These are phyloP conservation scores for Wakefieldia striispora DNA, from an alignment of 768 basidiomycete species.

Conservation along the genomic window DNA sequence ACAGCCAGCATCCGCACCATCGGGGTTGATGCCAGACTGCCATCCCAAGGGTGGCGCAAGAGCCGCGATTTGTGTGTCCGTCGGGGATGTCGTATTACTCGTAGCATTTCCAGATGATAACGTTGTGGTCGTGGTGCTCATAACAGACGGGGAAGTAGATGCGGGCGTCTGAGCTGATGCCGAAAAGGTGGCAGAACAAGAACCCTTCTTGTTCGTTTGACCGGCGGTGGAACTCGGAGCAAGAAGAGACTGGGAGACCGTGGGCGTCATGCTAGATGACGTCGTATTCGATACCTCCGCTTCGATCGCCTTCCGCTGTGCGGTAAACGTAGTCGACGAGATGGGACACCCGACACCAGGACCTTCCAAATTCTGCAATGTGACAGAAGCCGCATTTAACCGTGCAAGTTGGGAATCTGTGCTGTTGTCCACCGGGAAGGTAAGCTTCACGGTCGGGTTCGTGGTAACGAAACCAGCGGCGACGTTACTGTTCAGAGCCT, in stretches of 20 bases:
- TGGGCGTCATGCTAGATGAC: background rate
- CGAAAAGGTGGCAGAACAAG: background rate
- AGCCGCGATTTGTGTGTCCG: conserved; percentile 31
- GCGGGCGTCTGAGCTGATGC: background rate
- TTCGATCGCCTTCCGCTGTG: conserved; percentile 29
- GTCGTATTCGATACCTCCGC: conserved; percentile 10
- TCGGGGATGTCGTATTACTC: conserved; percentile 13
- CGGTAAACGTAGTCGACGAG: conserved; percentile 59
- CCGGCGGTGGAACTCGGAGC: background rate
- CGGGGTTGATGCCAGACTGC: conserved; percentile 54
- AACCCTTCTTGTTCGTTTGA: background rate
- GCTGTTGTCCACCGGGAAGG: conserved; percentile 63
- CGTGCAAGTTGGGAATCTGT: conserved; percentile 52
- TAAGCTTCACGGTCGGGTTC: conserved; percentile 56
- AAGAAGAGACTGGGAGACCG: background rate
- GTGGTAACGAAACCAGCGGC: conserved; percentile 62
- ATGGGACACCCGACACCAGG: conserved; percentile 68
- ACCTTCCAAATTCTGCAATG: conserved; percentile 72
- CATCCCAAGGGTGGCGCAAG: conserved; percentile 61
- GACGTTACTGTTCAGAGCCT: conserved; percentile 50
- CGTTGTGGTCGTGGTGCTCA: conserved; percentile 1
- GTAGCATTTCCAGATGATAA: conserved; percentile 5
- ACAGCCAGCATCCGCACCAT: conserved; percentile 37
- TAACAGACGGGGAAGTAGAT: background rate
- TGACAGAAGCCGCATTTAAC: conserved; percentile 56